phyloP scores from a whole-genome alignment of 2,329 filamentous ascomycete genomes.

The Endothia cerciana region DNA sequence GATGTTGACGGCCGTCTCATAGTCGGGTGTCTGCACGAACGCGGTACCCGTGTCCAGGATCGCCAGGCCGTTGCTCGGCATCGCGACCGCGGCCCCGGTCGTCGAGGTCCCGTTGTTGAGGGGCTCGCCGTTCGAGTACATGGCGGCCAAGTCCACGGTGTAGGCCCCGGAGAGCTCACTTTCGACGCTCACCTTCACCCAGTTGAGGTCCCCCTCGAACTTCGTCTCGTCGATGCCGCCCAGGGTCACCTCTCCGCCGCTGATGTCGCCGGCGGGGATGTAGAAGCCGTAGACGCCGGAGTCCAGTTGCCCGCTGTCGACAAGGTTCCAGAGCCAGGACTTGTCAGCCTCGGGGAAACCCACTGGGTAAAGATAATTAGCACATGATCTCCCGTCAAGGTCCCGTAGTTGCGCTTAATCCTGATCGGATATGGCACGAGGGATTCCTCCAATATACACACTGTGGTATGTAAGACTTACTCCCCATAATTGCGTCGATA shows the following conservation, averaged over 20 bases:
- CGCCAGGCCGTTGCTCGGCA: constrained; percentile 28
- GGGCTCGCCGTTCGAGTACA: constrained; percentile 34
- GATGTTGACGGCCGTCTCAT: constrained; percentile 35
- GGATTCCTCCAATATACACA: not conserved
- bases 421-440: too few relatives aligned
- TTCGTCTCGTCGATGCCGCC: constrained; percentile 39
- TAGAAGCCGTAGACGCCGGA: constrained; percentile 38
- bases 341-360: constrained; percentile 13
- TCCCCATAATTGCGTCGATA: constrained; percentile 41
- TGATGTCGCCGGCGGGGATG: constrained; percentile 31
- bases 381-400: not conserved
- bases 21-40: constrained; percentile 38
- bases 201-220: constrained; percentile 36
- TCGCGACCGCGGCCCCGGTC: constrained; percentile 17
- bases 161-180: constrained; percentile 31
- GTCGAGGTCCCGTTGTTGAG: constrained; percentile 30
- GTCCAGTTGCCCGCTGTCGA: constrained; percentile 33
- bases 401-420: too few relatives aligned
- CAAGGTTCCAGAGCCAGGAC: constrained; percentile 38
- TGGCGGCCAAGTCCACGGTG: constrained; percentile 35
- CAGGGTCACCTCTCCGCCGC: constrained; percentile 38
- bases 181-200: constrained; percentile 33
- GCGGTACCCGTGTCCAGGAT: constrained; percentile 41
- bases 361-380: constrained; percentile 15
- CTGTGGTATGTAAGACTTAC: constrained; percentile 26